Evolutionary conservation across 2,329 filamentous ascomycete species (phyloP).

Genomic region (Alternaria sp.): DNA sequence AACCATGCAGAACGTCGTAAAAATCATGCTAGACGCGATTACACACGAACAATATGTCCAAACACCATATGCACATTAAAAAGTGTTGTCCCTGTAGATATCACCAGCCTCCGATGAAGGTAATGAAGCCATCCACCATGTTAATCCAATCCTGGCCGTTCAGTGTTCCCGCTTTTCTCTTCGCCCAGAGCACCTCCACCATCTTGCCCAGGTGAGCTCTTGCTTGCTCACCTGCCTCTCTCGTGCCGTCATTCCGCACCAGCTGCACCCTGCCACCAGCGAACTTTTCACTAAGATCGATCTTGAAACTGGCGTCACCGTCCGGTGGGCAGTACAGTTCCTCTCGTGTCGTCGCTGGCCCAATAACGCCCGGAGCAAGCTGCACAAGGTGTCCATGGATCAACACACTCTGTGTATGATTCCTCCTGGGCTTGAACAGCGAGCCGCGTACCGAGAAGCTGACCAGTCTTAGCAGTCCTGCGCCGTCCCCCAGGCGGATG

Average conservation of each 20-base stretch:
- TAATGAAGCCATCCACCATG: slow-evolving; percentile 47
- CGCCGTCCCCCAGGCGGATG: slow-evolving; percentile 44
- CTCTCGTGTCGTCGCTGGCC: slow-evolving; percentile 22
- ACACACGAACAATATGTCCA: background rate
- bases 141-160: slow-evolving; percentile 47
- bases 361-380: slow-evolving; percentile 21
- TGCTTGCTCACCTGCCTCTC: slow-evolving; percentile 41
- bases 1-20: slow-evolving; percentile 4
- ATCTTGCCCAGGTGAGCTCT: slow-evolving; percentile 30
- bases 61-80: background rate
- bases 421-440: slow-evolving; percentile 44
- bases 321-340: slow-evolving; percentile 43
- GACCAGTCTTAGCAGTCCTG: slow-evolving; percentile 41
- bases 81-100: background rate
- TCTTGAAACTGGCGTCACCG: slow-evolving; percentile 48
- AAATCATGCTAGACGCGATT: slow-evolving; percentile 1
- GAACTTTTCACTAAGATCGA: slow-evolving; percentile 50
- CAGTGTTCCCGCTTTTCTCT: slow-evolving; percentile 38
- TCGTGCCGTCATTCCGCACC: slow-evolving; percentile 45
- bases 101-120: slow-evolving; percentile 43
- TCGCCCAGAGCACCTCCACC: slow-evolving; percentile 45
- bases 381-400: slow-evolving; percentile 33
- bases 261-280: slow-evolving; percentile 42
- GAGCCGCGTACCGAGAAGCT: slow-evolving; percentile 44
- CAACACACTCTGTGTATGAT: slow-evolving; percentile 30